Base-by-base conservation (phyloP, 2,329 filamentous ascomycete genomes). In the Herpomyces periplanetae region DNA sequence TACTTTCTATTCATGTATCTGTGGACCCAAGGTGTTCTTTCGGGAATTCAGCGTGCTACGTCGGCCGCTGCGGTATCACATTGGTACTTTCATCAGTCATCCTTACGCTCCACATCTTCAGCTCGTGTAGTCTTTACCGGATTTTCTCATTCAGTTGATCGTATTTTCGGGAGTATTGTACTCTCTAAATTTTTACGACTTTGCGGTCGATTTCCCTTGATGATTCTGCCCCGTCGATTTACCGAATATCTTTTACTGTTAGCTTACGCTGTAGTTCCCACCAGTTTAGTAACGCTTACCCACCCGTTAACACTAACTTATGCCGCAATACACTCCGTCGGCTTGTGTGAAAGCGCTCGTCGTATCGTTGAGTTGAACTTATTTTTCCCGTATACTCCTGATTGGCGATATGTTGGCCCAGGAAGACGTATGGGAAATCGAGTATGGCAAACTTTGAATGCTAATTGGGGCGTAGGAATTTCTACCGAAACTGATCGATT, bases 81-180 rank as follows among this genome's bases (percentile, higher is more conserved):
- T 38, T 96, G 80, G 80, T 96, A 96, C 39, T 96, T 91, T 38
- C 75, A 91, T 38, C 68, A 80, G 25, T 64, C 84, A 29, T 57
- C 59, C 3, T 51, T 59, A 5, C 69, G 75, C 3, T 47, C 61
- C 5, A 59, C 71, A 2, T 58, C 66, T 1, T 73, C 69, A 1
- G 48, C 51, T 22, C 61, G 73, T 21, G 62, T 91, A 18, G 69
- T 91, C 11, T 47, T 54, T 24, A 75, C 73, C 4, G 75, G 73
- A 7, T 44, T 87, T 17, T 46, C 48, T 19, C 80, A 96, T 39
- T 62, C 73, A 2, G 45, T 55, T 7, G 73, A 68, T 8, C 75
- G 68, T 2, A 59, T 88, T 14, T 84, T 88, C 31, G 80, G 80
- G 21, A 84, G 69, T 3, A 66, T 91, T 28, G 84, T 69, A 36